Base-by-base conservation (phyloP, 805 yeast species). In the Starmerella powellii region DNA sequence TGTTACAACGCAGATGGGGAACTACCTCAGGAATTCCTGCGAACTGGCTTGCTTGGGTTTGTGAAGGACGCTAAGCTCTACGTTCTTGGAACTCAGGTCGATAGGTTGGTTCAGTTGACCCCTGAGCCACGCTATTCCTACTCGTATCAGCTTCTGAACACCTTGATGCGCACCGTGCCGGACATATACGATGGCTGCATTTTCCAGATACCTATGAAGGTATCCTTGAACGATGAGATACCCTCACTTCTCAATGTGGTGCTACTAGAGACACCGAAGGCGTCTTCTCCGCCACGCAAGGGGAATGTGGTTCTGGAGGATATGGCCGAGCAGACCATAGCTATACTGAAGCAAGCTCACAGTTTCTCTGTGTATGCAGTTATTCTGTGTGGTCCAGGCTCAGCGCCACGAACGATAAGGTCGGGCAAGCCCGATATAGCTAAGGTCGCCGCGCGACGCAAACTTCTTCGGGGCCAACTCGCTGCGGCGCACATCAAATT, bases 361-460 rank as follows among this genome's bases (percentile, higher is more conserved):
- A 72, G 72, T 45, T 77, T 91, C 37, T 70, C 91, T 26, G 74
- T 87, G 1, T 81, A 79, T 56, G 86, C 95, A 59, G 78, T 87
- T 2, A 56, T 85, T 47, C 78, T 87, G 2, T 80, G 88, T 1
- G 80, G 84, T 20, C 79, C 82, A 19, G 83, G 83, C 44, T 69
- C 86, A 0, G 65, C 91, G 20, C 95, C 98, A 3, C 73, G 94
- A 56, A 79, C 93, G 26, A 67, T 76, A 55, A 67, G 91, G 51
- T 76, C 83, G 59, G 95, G 95, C 18, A 79, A 95, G 8, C 68
- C 84, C 17, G 97, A 91, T 53, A 80, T 91, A 48, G 97, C 97
- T 0, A 91, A 87, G 52, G 83, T 77, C 80, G 71, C 77, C 54
- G 85, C 82, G 62, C 83, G 78, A 55, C 74, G 78, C 50, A 72